Conservation (phyloP, 2,329 filamentous ascomycete species). For the Aspergillus costaricaensis region DNA sequence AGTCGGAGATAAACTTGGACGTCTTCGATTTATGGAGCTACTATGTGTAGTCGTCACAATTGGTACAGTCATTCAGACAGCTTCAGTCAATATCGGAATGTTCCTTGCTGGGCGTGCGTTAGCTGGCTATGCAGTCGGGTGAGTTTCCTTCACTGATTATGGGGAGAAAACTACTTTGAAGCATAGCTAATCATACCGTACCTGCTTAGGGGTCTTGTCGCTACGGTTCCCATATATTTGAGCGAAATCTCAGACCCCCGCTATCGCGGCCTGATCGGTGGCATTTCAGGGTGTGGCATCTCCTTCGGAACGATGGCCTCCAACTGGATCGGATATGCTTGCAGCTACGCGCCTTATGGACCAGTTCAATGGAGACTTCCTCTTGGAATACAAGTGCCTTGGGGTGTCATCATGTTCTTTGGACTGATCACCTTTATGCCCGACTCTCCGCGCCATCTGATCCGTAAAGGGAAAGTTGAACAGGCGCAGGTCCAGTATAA, state of each 20-base stretch:
- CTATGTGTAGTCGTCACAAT: conserved; percentile 59
- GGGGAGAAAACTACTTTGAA: neutral
- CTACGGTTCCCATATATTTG: conserved; percentile 58
- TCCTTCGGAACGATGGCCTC: conserved; percentile 58
- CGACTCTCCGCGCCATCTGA: conserved; percentile 56
- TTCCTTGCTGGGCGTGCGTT: conserved; percentile 54
- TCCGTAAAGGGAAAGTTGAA: conserved; percentile 53
- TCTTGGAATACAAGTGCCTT: conserved; percentile 58
- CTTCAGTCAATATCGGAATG: conserved; percentile 57
- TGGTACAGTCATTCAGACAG: conserved; percentile 57
- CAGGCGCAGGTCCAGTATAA: conserved; percentile 52
- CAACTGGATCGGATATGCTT: conserved; percentile 61
- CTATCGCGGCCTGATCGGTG: conserved; percentile 56
- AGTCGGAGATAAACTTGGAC: conserved; percentile 56
- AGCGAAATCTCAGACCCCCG: conserved; percentile 55
- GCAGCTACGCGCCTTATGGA: conserved; percentile 56
- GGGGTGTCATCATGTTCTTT: conserved; percentile 57
- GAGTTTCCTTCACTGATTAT: conserved; percentile 14
- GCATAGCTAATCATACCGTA: neutral
- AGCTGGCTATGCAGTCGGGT: conserved; percentile 52
- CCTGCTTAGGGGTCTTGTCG: conserved; percentile 47
- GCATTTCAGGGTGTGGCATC: conserved; percentile 57
- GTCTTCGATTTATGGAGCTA: conserved; percentile 57
- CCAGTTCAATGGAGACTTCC: conserved; percentile 58
- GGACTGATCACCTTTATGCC: conserved; percentile 60